Percentiles rank a stretch among this genome's conserved stretches.
phyloP scores from a whole-genome alignment of 1,284 basidiomycete genomes.

The Rhodotorula sp. region DNA sequence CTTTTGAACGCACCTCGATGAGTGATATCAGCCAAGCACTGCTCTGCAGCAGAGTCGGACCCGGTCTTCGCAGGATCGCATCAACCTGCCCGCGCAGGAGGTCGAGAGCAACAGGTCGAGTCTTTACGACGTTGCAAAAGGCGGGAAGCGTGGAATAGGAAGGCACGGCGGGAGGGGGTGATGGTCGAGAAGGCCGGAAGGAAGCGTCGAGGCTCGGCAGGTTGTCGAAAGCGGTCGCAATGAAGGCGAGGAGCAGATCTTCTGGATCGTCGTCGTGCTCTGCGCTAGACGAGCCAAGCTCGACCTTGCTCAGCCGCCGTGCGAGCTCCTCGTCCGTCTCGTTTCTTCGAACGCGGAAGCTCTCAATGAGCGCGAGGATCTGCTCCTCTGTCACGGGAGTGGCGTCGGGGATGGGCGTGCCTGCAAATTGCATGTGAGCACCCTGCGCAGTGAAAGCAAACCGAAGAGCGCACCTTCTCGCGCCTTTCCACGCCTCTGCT shows the following conservation, averaged over 20 bases:
- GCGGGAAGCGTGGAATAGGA: background rate
- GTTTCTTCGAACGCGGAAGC: background rate
- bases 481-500: constrained; percentile 1
- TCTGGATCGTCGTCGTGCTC: background rate
- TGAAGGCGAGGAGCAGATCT: background rate
- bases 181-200: background rate
- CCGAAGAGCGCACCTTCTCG: background rate
- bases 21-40: constrained; percentile 28
- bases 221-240: constrained; percentile 18
- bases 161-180: background rate
- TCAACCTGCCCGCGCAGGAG: constrained; percentile 20
- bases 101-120: constrained; percentile 13
- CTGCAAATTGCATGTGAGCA: background rate
- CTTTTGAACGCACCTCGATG: constrained; percentile 27
- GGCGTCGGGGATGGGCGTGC: background rate
- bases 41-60: constrained; percentile 14
- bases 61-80: constrained; percentile 26
- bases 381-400: background rate
- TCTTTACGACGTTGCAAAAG: constrained; percentile 6
- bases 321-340: constrained; percentile 10
- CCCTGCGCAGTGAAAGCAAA: too few species aligned
- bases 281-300: background rate
- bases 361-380: background rate
- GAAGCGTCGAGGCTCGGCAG: constrained; percentile 28
- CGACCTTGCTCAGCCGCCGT: background rate